Conservation (phyloP, 2,329 filamentous ascomycete species). For the Chaetomium sp. region DNA sequence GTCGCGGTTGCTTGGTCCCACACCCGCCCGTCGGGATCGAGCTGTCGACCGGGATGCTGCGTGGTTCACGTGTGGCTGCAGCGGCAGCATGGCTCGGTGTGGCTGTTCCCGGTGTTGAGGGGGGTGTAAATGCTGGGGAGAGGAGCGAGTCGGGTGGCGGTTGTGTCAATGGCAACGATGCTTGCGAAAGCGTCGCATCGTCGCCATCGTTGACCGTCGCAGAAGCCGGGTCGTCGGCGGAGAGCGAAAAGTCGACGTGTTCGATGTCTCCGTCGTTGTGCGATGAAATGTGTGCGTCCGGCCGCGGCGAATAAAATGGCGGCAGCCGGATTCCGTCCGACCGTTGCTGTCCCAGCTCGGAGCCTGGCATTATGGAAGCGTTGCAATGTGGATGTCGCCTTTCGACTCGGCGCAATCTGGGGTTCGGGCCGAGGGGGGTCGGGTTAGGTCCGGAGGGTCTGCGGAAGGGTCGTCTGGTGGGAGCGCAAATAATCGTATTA, state of each 20-base stretch:
- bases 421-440: conserved; percentile 17
- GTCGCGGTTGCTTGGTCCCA: conserved; percentile 65
- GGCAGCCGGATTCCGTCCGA: conserved; percentile 27
- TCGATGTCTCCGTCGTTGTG: conserved; percentile 34
- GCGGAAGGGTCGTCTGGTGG: neutral
- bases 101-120: conserved; percentile 61
- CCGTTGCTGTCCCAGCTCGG: conserved; percentile 19
- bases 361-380: conserved; percentile 18
- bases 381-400: neutral
- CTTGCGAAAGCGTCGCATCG: conserved; percentile 11
- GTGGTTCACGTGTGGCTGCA: conserved; percentile 42
- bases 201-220: conserved; percentile 10
- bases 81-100: conserved; percentile 50
- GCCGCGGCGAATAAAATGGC: conserved; percentile 39
- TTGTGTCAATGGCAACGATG: conserved; percentile 20
- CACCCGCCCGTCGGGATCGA: conserved; percentile 60
- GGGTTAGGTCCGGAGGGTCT: neutral
- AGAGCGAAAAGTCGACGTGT: conserved; percentile 31
- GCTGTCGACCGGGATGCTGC: conserved; percentile 62
- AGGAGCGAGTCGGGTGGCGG: conserved; percentile 69
- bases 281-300: conserved; percentile 26
- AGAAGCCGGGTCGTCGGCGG: conserved; percentile 17
- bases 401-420: conserved; percentile 9
- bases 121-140: conserved; percentile 82
- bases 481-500: neutral